Conservation (phyloP, 148 eudicot genomes). For the Nepenthes gracilis region DNA sequence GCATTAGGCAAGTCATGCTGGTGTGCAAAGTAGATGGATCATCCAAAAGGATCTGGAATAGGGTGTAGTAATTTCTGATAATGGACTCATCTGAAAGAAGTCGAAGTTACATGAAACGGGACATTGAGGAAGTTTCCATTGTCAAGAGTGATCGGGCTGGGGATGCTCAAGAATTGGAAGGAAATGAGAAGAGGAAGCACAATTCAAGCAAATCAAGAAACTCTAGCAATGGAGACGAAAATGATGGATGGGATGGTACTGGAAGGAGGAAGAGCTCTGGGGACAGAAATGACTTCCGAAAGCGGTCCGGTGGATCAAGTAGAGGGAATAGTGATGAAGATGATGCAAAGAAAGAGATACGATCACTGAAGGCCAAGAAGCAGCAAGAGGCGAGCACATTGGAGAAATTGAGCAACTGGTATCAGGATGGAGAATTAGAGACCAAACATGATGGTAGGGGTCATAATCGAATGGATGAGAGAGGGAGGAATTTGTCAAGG, state of each 20-base stretch:
- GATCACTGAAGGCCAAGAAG: slow-evolving; percentile 39
- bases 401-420: slow-evolving; percentile 77
- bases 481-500: slow-evolving; percentile 28
- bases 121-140: slow-evolving; percentile 26
- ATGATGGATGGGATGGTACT: slow-evolving; percentile 46
- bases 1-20: too few relatives aligned
- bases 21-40: neutral
- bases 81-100: slow-evolving; percentile 51
- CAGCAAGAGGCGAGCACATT: slow-evolving; percentile 62
- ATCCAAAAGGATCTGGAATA: neutral
- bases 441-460: slow-evolving; percentile 39
- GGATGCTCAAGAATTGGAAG: slow-evolving; percentile 45
- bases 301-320: slow-evolving; percentile 42
- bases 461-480: slow-evolving; percentile 38
- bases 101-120: slow-evolving; percentile 23
- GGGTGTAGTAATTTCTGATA: slow-evolving; percentile 2
- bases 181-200: slow-evolving; percentile 48
- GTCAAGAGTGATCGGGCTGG: slow-evolving; percentile 30
- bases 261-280: slow-evolving; percentile 45
- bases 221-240: slow-evolving; percentile 43
- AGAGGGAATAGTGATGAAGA: slow-evolving; percentile 55
- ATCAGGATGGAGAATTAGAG: slow-evolving; percentile 68
- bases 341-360: slow-evolving; percentile 39
- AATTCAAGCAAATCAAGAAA: slow-evolving; percentile 51
- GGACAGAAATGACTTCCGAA: slow-evolving; percentile 49